phyloP scores from a whole-genome alignment of 2,329 filamentous ascomycete species.

The Teratosphaeria pseudoeucalypti region DNA sequence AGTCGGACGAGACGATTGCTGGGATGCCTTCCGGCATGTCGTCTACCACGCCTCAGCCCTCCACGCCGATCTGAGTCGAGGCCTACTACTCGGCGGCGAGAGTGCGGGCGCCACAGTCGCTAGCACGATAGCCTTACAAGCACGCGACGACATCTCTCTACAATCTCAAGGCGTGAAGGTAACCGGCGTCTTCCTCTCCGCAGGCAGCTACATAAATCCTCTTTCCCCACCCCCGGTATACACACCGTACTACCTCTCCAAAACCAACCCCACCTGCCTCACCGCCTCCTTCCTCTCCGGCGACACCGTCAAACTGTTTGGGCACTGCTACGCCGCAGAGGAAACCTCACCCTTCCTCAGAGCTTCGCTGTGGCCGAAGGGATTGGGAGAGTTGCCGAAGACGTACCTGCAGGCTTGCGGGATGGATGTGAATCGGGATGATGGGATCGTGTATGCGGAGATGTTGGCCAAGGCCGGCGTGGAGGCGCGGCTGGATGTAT shows the following conservation, averaged over 20 bases:
- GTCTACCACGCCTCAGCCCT: conserved; percentile 30
- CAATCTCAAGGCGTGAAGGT: conserved; percentile 25
- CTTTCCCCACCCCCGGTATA: conserved; percentile 6
- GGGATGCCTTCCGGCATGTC: conserved; percentile 34
- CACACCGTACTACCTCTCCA: conserved; percentile 17
- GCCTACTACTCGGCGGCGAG: conserved; percentile 39
- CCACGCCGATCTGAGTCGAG: conserved; percentile 30
- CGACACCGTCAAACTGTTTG: conserved; percentile 4
- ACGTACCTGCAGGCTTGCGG: conserved; percentile 11
- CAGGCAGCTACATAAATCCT: conserved; percentile 15
- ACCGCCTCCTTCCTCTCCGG: conserved; percentile 17
- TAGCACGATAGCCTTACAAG: conserved; percentile 32
- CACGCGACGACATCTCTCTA: conserved; percentile 29
- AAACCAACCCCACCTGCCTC: conserved; percentile 27
- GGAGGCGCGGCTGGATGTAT: conserved; percentile 8
- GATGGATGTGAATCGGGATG: conserved; percentile 9
- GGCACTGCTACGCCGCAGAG: conserved; percentile 5
- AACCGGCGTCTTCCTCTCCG: conserved; percentile 35
- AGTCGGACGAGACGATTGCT: conserved; percentile 35
- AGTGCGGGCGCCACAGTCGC: conserved; percentile 41
- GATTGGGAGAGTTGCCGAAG: conserved; percentile 3
- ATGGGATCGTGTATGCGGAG: conserved; percentile 7
- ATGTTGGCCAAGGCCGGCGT: conserved; percentile 6
- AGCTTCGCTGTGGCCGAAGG: conserved; percentile 3
- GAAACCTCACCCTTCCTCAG: conserved; percentile 3